phyloP scores from a whole-genome alignment of 2,329 filamentous ascomycete species.

The Fusarium continuum region DNA sequence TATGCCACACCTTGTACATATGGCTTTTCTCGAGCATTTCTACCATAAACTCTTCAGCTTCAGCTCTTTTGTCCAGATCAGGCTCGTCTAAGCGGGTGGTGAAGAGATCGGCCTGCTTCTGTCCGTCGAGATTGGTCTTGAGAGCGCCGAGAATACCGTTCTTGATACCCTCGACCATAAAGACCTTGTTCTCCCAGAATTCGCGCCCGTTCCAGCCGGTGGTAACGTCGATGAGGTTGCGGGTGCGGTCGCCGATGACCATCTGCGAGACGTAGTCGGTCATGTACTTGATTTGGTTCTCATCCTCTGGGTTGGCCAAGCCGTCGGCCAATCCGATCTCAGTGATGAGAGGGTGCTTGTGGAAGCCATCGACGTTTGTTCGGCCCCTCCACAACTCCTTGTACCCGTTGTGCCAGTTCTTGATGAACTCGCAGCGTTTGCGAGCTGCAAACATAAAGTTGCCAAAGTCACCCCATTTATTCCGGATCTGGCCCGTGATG shows the following conservation, averaged over 20 bases:
- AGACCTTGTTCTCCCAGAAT: slow-evolving; percentile 46
- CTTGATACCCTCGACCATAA: slow-evolving; percentile 45
- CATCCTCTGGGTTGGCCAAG: slow-evolving; percentile 21
- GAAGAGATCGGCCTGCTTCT: slow-evolving; percentile 46
- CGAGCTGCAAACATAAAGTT: slow-evolving; percentile 56
- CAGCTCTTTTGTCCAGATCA: slow-evolving; percentile 37
- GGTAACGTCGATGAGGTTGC: slow-evolving; percentile 44
- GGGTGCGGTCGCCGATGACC: slow-evolving; percentile 48
- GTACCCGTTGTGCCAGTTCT: slow-evolving; percentile 53
- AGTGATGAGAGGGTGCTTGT: slow-evolving; percentile 42
- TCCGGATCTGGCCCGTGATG: slow-evolving; percentile 47
- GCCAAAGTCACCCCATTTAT: slow-evolving; percentile 47
- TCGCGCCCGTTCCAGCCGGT: slow-evolving; percentile 47
- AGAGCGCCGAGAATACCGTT: slow-evolving; percentile 48
- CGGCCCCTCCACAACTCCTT: slow-evolving; percentile 48
- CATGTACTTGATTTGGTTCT: slow-evolving; percentile 41
- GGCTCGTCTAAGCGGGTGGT: slow-evolving; percentile 47
- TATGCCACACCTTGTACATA: slow-evolving; percentile 52
- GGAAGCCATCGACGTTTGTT: slow-evolving; percentile 48
- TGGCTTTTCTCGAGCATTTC: slow-evolving; percentile 48
- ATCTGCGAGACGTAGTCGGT: slow-evolving; percentile 52
- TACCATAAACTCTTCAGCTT: slow-evolving; percentile 46
- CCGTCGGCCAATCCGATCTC: slow-evolving; percentile 48
- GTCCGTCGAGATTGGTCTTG: slow-evolving; percentile 42
- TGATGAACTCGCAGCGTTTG: slow-evolving; percentile 54